A percentile compares a stretch with the other conserved stretches of the same genome.
Conservation (phyloP, 2,329 filamentous ascomycete species). For the Neonectria hederae region DNA sequence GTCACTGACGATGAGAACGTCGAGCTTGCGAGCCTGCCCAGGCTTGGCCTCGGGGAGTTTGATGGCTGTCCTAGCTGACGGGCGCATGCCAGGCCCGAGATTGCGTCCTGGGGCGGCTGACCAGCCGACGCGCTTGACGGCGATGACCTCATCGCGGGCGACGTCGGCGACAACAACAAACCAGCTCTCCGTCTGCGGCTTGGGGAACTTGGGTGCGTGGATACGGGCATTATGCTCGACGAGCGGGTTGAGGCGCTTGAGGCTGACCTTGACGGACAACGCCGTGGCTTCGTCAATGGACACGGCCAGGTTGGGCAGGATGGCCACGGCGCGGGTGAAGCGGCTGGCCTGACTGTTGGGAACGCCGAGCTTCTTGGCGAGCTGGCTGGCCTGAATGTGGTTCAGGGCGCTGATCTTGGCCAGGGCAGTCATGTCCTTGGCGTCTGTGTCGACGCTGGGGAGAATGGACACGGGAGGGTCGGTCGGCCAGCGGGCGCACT, state of each 20-base stretch:
- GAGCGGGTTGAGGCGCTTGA: slow-evolving; percentile 74
- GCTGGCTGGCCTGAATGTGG: slow-evolving; percentile 50
- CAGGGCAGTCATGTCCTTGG: slow-evolving; percentile 55
- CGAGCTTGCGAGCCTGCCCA: slow-evolving; percentile 68
- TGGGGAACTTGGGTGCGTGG: slow-evolving; percentile 90
- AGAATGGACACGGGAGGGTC: slow-evolving; percentile 83
- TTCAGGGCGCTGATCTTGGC: slow-evolving; percentile 52
- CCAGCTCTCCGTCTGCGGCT: slow-evolving; percentile 93
- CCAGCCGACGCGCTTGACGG: slow-evolving; percentile 89
- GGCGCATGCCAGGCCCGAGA: slow-evolving; percentile 55
- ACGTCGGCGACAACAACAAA: slow-evolving; percentile 81
- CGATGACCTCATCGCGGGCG: slow-evolving; percentile 78
- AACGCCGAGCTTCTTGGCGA: slow-evolving; percentile 63
- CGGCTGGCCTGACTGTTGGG: slow-evolving; percentile 53
- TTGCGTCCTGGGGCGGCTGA: slow-evolving; percentile 40
- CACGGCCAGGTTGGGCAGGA: slow-evolving; percentile 76
- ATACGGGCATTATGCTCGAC: slow-evolving; percentile 75
- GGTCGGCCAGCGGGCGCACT: slow-evolving; percentile 89
- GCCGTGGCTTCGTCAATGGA: slow-evolving; percentile 69
- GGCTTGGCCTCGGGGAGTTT: slow-evolving; percentile 64
- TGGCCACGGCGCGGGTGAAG: slow-evolving; percentile 67
- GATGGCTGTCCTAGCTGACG: slow-evolving; percentile 65
- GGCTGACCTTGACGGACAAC: slow-evolving; percentile 67
- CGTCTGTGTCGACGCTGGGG: slow-evolving; percentile 69
- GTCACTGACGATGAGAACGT: slow-evolving; percentile 85